phyloP scores from a whole-genome alignment of 2,329 filamentous ascomycete genomes.

The Arthroderma sp. region DNA sequence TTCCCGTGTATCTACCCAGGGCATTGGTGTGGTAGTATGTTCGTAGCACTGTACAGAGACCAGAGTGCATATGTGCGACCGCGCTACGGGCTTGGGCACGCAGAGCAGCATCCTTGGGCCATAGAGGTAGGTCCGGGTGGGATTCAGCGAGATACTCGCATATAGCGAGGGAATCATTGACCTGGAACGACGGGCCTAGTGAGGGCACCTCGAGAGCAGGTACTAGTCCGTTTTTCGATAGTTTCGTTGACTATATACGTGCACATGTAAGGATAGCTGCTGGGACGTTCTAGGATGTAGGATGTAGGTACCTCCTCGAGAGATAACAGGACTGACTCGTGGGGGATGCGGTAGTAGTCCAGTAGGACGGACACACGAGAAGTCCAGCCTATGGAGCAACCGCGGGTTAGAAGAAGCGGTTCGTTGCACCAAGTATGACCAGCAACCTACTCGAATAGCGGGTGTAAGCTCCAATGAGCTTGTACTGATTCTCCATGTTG shows the following conservation, averaged over 20 bases:
- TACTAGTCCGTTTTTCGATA: constrained; percentile 23
- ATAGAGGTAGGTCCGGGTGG: constrained; percentile 20
- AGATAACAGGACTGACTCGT: constrained; percentile 18
- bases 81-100: constrained; percentile 24
- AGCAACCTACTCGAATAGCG: constrained; percentile 24
- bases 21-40: constrained; percentile 22
- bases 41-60: constrained; percentile 20
- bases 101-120: constrained; percentile 24
- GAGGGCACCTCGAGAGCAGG: constrained; percentile 21
- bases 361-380: constrained; percentile 24
- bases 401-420: background rate
- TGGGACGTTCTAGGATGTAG: background rate
- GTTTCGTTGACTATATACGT: constrained; percentile 16
- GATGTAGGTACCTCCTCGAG: constrained; percentile 19
- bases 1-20: constrained; percentile 22
- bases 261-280: background rate
- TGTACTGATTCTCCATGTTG: constrained; percentile 17
- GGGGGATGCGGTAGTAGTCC: constrained; percentile 26
- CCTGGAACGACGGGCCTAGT: constrained; percentile 13
- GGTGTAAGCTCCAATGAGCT: constrained; percentile 22
- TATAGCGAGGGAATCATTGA: constrained; percentile 25
- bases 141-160: constrained; percentile 26
- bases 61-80: constrained; percentile 27
- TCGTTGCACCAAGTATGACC: background rate
- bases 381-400: constrained; percentile 23